Evolutionary conservation across 2,329 filamentous ascomycete species (phyloP).

Genomic region (Exophiala phaeomuriformis): DNA sequence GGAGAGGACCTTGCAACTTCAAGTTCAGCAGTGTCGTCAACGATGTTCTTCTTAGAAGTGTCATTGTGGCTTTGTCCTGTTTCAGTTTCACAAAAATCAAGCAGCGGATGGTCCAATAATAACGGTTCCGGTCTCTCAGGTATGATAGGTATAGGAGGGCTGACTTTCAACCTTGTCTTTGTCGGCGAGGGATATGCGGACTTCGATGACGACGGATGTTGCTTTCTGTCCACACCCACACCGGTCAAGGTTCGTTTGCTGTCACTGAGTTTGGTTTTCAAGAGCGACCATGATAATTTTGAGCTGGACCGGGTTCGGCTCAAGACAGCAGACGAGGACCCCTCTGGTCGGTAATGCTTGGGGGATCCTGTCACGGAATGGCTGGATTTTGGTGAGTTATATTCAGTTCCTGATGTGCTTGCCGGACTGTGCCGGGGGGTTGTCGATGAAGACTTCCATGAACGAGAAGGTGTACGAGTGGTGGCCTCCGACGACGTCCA

Average conservation of each 20-base stretch:
- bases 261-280: constrained; percentile 1
- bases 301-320: constrained; percentile 1
- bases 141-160: constrained; percentile 7
- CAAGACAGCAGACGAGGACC: background rate
- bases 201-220: background rate
- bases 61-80: background rate
- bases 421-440: background rate
- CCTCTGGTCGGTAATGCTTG: too few species aligned
- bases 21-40: background rate
- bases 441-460: background rate
- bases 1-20: too few species aligned
- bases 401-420: constrained; percentile 1
- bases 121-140: background rate
- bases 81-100: constrained; percentile 53
- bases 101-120: constrained; percentile 34
- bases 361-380: too few species aligned
- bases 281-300: constrained; percentile 2
- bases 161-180: background rate
- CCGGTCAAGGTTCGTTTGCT: background rate
- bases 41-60: background rate
- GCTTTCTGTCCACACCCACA: background rate
- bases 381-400: background rate
- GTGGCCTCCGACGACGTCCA: background rate
- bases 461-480: background rate
- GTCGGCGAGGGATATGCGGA: background rate